Evolutionary conservation across 495 filamentous ascomycete genomes (phyloP).

Genomic region (Chaetomidium leptoderma): DNA sequence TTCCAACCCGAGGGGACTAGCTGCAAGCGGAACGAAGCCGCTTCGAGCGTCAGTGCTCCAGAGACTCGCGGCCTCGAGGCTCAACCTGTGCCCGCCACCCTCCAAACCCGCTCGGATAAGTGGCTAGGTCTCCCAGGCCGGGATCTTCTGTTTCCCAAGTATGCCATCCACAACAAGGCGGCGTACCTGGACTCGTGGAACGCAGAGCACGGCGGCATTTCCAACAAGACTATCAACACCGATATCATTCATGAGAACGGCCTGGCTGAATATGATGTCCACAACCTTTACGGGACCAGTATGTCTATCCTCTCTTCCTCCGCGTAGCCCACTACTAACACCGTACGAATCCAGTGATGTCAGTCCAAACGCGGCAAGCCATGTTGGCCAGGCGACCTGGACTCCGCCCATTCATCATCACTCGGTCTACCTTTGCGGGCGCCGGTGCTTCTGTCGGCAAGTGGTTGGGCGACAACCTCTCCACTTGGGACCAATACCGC

Average conservation of each 20-base stretch:
- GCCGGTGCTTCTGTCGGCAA: slow-evolving; percentile 75
- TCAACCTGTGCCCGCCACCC: slow-evolving; percentile 19
- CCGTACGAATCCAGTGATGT: slow-evolving; percentile 78
- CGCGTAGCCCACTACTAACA: slow-evolving; percentile 31
- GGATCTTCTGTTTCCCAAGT: slow-evolving; percentile 67
- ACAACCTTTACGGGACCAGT: slow-evolving; percentile 78
- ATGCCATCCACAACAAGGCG: slow-evolving; percentile 68
- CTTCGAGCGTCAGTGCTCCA: background rate
- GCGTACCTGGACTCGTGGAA: slow-evolving; percentile 44
- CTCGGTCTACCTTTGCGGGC: slow-evolving; percentile 77
- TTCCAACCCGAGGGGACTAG: slow-evolving; percentile 58
- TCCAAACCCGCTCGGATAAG: slow-evolving; percentile 26
- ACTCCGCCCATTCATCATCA: slow-evolving; percentile 72
- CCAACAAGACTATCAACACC: slow-evolving; percentile 70
- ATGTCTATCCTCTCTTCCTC: background rate
- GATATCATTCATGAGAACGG: slow-evolving; percentile 71
- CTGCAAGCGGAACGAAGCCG: slow-evolving; percentile 20
- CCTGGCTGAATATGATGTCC: slow-evolving; percentile 68
- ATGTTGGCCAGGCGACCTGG: slow-evolving; percentile 66
- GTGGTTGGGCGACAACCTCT: slow-evolving; percentile 84
- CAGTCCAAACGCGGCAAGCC: slow-evolving; percentile 56
- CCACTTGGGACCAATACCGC: slow-evolving; percentile 69
- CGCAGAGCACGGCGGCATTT: slow-evolving; percentile 55
- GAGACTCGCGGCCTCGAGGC: slow-evolving; percentile 4
- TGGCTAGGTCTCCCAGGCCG: slow-evolving; percentile 56